Evolutionary conservation across 768 basidiomycete species (phyloP).

Genomic region (Artomyces pyxidatus): DNA sequence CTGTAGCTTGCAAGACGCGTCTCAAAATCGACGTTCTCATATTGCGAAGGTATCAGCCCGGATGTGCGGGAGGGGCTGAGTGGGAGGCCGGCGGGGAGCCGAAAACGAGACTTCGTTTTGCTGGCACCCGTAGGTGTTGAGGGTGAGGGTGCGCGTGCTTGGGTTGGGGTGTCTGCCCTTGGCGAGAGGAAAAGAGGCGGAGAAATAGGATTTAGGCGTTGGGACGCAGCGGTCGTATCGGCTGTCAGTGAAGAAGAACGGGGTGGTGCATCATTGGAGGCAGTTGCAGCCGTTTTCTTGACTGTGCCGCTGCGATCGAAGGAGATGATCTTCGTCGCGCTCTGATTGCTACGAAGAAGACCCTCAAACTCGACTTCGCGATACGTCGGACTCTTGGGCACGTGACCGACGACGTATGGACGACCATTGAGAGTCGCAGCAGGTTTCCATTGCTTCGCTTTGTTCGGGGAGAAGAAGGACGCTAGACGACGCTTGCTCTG

Average conservation of each 20-base stretch:
- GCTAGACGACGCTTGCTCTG: constrained; percentile 51
- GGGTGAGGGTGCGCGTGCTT: constrained; percentile 18
- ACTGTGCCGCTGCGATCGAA: constrained; percentile 18
- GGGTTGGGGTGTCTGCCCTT: not conserved
- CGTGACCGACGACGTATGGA: constrained; percentile 57
- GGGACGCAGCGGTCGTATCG: not conserved
- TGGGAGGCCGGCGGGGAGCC: constrained; percentile 42
- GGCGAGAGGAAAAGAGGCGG: constrained; percentile 1
- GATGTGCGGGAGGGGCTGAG: constrained; percentile 40
- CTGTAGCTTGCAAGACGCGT: constrained; percentile 64
- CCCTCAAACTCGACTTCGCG: constrained; percentile 78
- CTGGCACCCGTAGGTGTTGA: constrained; percentile 22
- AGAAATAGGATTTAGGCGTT: not conserved
- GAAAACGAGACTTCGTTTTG: constrained; percentile 44
- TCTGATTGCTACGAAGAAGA: constrained; percentile 48
- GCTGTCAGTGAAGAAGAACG: not conserved
- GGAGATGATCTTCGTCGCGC: constrained; percentile 32
- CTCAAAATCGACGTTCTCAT: constrained; percentile 77
- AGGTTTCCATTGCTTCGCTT: constrained; percentile 63
- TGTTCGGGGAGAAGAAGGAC: constrained; percentile 51
- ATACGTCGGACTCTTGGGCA: constrained; percentile 42
- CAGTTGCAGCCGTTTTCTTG: constrained; percentile 8
- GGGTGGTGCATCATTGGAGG: not conserved
- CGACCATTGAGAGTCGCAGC: constrained; percentile 76
- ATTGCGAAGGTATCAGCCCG: constrained; percentile 60